phyloP scores from a whole-genome alignment of 169 alveolate genomes.

The Babesia divergens region DNA sequence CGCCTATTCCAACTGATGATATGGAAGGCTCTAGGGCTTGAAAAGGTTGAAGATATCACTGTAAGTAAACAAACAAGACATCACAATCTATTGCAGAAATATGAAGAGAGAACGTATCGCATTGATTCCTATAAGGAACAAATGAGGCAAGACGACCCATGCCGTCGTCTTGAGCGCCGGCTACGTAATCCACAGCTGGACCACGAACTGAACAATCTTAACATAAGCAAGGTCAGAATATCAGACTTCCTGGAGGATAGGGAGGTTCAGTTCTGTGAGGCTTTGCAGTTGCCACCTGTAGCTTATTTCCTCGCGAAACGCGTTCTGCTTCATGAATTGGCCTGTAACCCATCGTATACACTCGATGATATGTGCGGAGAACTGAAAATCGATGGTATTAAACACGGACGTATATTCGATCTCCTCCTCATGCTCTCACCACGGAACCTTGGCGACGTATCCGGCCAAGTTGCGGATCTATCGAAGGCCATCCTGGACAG shows the following conservation, averaged over 20 bases:
- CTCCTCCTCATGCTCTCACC: constrained; percentile 50
- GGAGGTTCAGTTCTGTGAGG: constrained; percentile 61
- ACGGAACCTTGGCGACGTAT: constrained; percentile 29
- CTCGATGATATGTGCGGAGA: constrained; percentile 59
- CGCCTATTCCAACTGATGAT: constrained; percentile 82
- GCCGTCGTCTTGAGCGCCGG: constrained; percentile 44
- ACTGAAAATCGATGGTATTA: constrained; percentile 55
- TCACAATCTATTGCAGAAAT: not conserved
- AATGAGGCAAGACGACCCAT: constrained; percentile 60
- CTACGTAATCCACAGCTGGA: constrained; percentile 28
- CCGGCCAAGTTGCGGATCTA: constrained; percentile 47
- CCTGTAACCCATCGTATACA: constrained; percentile 49
- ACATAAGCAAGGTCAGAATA: constrained; percentile 20
- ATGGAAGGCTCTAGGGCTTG: constrained; percentile 87
- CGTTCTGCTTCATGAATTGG: constrained; percentile 58
- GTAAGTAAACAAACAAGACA: constrained; percentile 44
- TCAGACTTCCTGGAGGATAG: constrained; percentile 54
- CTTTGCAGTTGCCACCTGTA: constrained; percentile 60
- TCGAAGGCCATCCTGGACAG: constrained; percentile 52
- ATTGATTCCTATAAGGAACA: constrained; percentile 39
- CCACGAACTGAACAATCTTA: not conserved
- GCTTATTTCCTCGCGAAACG: constrained; percentile 65
- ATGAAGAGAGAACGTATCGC: constrained; percentile 44
- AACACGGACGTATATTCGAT: constrained; percentile 62
- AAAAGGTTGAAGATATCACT: constrained; percentile 83